phyloP scores from a whole-genome alignment of 176 grass and related monocot species.

The Dendrocalamus sinicus region DNA sequence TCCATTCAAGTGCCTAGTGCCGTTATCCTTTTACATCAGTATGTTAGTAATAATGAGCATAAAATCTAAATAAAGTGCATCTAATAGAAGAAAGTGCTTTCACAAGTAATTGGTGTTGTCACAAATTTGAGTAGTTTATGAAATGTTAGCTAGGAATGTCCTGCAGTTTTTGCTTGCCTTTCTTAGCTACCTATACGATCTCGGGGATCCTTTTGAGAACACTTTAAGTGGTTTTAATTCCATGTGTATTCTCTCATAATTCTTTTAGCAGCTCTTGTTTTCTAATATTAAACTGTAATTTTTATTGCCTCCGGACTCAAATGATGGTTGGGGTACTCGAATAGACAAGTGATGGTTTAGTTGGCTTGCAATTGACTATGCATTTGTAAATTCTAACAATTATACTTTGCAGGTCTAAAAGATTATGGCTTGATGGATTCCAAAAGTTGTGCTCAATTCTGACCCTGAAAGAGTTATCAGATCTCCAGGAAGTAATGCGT shows the following conservation, averaged over 20 bases:
- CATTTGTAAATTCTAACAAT: slow-evolving; percentile 12
- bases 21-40: slow-evolving; percentile 1
- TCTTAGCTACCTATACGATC: background rate
- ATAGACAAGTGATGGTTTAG: slow-evolving; percentile 3
- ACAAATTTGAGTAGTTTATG: slow-evolving; percentile 1
- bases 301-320: background rate
- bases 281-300: slow-evolving; percentile 13
- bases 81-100: background rate
- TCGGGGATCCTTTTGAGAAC: background rate
- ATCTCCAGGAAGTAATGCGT: slow-evolving; percentile 97
- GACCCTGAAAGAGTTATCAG: slow-evolving; percentile 85
- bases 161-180: slow-evolving; percentile 13
- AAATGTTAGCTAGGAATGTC: slow-evolving; percentile 4
- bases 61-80: background rate
- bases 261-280: background rate
- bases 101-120: background rate
- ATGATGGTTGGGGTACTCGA: slow-evolving; percentile 9
- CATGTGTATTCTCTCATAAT: background rate
- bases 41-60: background rate
- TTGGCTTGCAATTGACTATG: slow-evolving; percentile 22
- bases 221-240: background rate
- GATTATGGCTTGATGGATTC: slow-evolving; percentile 96
- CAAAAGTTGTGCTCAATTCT: slow-evolving; percentile 75
- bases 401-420: slow-evolving; percentile 73
- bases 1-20: background rate